Evolutionary conservation across 441 rosid species (phyloP).

Genomic region (Adansonia rubrostipa): DNA sequence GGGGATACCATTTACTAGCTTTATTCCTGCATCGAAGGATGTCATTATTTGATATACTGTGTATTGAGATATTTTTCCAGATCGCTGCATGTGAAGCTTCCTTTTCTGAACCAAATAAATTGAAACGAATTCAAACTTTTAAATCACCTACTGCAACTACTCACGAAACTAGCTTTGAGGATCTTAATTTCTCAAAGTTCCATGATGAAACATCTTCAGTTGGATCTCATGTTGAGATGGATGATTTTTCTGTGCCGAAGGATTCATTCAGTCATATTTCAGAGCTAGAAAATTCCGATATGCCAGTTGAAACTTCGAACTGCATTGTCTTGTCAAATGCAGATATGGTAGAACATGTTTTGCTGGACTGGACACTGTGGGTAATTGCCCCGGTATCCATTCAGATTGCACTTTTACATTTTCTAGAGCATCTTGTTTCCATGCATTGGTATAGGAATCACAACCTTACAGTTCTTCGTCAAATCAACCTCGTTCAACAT

Average conservation of each 20-base stretch:
- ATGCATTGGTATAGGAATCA: constrained; percentile 99
- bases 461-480: constrained; percentile 93
- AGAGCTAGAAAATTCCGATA: constrained; percentile 87
- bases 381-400: constrained; percentile 87
- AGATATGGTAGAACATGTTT: constrained; percentile 99
- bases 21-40: constrained; percentile 92
- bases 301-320: constrained; percentile 88
- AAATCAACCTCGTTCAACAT: constrained; percentile 96
- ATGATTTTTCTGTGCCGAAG: constrained; percentile 87
- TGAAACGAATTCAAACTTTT: constrained; percentile 48
- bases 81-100: constrained; percentile 99
- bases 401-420: constrained; percentile 93
- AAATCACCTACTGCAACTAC: constrained; percentile 58
- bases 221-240: constrained; percentile 98
- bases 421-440: constrained; percentile 98
- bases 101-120: constrained; percentile 91
- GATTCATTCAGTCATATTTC: constrained; percentile 96
- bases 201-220: constrained; percentile 82
- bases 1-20: constrained; percentile 99
- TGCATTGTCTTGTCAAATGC: constrained; percentile 98
- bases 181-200: constrained; percentile 81
- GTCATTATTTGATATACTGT: constrained; percentile 95
- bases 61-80: constrained; percentile 93
- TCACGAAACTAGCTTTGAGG: constrained; percentile 83
- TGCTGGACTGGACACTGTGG: constrained; percentile 99